phyloP scores from a whole-genome alignment of 352 stramenopile species.

The Phytophthora syringae region DNA sequence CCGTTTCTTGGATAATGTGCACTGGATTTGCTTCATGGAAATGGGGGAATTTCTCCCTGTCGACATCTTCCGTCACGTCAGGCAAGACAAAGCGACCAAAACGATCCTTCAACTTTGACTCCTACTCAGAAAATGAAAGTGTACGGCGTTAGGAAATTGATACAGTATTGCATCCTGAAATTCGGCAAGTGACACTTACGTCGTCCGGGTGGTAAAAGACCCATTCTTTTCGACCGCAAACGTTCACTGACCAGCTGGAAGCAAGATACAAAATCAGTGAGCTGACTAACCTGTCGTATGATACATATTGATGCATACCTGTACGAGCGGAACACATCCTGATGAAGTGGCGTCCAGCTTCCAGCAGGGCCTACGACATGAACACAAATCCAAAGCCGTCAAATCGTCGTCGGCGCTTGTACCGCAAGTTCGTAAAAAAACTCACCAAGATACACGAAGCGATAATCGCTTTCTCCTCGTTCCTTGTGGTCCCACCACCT shows the following conservation, averaged over 20 bases:
- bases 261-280: neutral
- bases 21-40: conserved; percentile 53
- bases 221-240: conserved; percentile 96
- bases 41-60: conserved; percentile 62
- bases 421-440: neutral
- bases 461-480: conserved; percentile 87
- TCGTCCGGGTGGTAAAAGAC: conserved; percentile 86
- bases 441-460: conserved; percentile 96
- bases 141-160: conserved; percentile 3
- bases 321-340: conserved; percentile 97
- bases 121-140: conserved; percentile 40
- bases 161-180: too few relatives aligned
- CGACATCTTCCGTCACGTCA: conserved; percentile 57
- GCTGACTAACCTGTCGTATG: neutral
- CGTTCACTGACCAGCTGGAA: conserved; percentile 95
- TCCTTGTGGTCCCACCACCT: conserved; percentile 86
- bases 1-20: conserved; percentile 64
- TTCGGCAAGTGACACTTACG: conserved; percentile 35
- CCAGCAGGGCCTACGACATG: conserved; percentile 67
- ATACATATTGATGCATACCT: conserved; percentile 50
- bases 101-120: conserved; percentile 76
- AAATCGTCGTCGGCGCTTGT: neutral
- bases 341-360: conserved; percentile 93
- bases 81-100: conserved; percentile 66
- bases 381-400: neutral